Evolutionary conservation across 441 rosid genomes (phyloP).

Genomic region (Raphanus hybrid): DNA sequence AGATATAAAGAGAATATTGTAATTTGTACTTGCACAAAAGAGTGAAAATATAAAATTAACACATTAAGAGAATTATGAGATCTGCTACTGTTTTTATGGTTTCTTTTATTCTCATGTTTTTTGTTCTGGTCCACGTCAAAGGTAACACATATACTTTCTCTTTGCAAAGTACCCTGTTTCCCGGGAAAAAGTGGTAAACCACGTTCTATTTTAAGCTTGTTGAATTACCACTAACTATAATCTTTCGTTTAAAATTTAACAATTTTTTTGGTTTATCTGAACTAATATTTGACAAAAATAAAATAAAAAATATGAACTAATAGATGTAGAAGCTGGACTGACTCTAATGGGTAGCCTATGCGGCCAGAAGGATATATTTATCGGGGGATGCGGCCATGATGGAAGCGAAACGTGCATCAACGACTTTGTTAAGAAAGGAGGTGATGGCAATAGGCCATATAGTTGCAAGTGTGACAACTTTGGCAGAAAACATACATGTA

Average conservation of each 20-base stretch:
- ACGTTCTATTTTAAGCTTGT: neutral
- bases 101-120: constrained; percentile 28
- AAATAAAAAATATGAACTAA: neutral
- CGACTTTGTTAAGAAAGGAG: constrained; percentile 34
- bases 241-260: neutral
- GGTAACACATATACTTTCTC: constrained; percentile 14
- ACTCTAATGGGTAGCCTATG: neutral
- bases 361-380: constrained; percentile 25
- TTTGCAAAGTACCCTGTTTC: neutral
- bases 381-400: constrained; percentile 18
- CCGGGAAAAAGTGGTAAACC: neutral
- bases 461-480: constrained; percentile 30
- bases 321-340: constrained; percentile 22
- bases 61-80: constrained; percentile 27
- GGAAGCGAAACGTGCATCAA: constrained; percentile 30
- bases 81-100: constrained; percentile 24
- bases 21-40: neutral
- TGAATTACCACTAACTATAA: neutral
- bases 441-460: constrained; percentile 8
- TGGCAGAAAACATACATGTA: constrained; percentile 26
- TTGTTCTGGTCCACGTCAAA: constrained; percentile 8
- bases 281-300: too few species aligned
- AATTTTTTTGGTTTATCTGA: constrained; percentile 10
- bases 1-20: neutral
- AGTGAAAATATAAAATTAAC: neutral